Base-by-base conservation (phyloP, 352 stramenopile species). In the Vaucheria bursata region DNA sequence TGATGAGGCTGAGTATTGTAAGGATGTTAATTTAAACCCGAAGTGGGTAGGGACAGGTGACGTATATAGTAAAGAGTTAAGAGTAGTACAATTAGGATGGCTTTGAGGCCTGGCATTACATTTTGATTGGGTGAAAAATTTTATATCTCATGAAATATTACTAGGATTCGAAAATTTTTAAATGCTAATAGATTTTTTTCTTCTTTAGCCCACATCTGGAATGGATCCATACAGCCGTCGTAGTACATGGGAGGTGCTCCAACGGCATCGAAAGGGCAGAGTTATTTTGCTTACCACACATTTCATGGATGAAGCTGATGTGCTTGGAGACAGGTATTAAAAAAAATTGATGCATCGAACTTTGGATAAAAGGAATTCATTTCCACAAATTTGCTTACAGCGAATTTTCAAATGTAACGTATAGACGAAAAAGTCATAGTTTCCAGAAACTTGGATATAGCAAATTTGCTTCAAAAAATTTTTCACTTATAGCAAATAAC, bases 271-370 rank as follows among this genome's bases (percentile, higher is more conserved):
- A 66, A 79, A 87, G 3, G 86, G 89, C 67, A 85, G 91, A 4
- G 90, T 95, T 4, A 95, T 97, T 40, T 86, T 96, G 33, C 82
- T 95, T 70, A 95, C 91, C 5, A 97, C 92, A 1, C 92, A 97
- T 81, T 96, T 96, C 74, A 95, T 97, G 90, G 91, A 93, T 77
- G 89, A 94, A 79, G 89, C 89, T 7, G 89, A 93, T 77, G 76
- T 90, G 29, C 79, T 93, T 18, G 85, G 86, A 31, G 88, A 94
- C 75, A 78, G 67, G 39, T 5, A 50, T 50, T 12, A 50, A 12
- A 50, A 5, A n/a, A n/a, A n/a, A n/a, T n/a, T n/a, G n/a, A n/a
- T n/a, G n/a, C n/a, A n/a, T n/a, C n/a, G n/a, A n/a, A n/a, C n/a
- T n/a, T n/a, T n/a, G n/a, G n/a, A n/a, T n/a, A n/a, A n/a, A n/a